Conservation (phyloP, 2,329 filamentous ascomycete species). For the Botrytis sinoallii region DNA sequence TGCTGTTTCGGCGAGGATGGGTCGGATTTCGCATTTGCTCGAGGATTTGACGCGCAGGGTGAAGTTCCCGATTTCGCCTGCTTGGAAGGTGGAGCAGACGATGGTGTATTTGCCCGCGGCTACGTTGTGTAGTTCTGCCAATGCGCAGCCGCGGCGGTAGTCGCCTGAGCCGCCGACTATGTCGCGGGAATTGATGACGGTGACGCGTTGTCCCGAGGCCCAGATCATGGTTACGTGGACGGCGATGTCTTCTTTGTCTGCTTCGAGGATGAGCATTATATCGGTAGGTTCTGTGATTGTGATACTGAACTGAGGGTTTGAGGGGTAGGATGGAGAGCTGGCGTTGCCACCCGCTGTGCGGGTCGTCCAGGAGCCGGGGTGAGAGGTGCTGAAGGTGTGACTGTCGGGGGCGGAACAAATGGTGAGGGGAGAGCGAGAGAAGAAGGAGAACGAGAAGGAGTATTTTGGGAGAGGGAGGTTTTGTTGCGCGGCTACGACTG, state of each 20-base stretch:
- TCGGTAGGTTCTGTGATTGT: slow-evolving; percentile 54
- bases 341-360: slow-evolving; percentile 83
- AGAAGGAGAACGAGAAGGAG: slow-evolving; percentile 82
- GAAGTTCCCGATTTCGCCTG: slow-evolving; percentile 72
- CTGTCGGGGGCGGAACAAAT: slow-evolving; percentile 54
- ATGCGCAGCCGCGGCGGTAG: slow-evolving; percentile 76
- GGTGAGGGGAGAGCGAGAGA: slow-evolving; percentile 62
- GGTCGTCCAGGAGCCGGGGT: slow-evolving; percentile 68
- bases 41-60: slow-evolving; percentile 70
- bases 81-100: slow-evolving; percentile 86
- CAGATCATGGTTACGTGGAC: slow-evolving; percentile 84
- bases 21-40: slow-evolving; percentile 51
- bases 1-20: slow-evolving; percentile 69
- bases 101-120: slow-evolving; percentile 78
- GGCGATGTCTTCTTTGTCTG: slow-evolving; percentile 62
- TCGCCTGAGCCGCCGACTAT: slow-evolving; percentile 82
- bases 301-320: slow-evolving; percentile 83
- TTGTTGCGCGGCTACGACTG: slow-evolving; percentile 73
- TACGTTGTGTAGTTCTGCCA: slow-evolving; percentile 59
- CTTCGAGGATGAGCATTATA: slow-evolving; percentile 72
- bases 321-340: slow-evolving; percentile 70
- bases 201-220: slow-evolving; percentile 69
- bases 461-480: slow-evolving; percentile 70
- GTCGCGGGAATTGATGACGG: slow-evolving; percentile 68
- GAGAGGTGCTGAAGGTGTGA: slow-evolving; percentile 47